Evolutionary conservation across 768 basidiomycete species (phyloP), one percentile per base, ranked within the genome.

Genomic region (Lenzites betulinus): DNA sequence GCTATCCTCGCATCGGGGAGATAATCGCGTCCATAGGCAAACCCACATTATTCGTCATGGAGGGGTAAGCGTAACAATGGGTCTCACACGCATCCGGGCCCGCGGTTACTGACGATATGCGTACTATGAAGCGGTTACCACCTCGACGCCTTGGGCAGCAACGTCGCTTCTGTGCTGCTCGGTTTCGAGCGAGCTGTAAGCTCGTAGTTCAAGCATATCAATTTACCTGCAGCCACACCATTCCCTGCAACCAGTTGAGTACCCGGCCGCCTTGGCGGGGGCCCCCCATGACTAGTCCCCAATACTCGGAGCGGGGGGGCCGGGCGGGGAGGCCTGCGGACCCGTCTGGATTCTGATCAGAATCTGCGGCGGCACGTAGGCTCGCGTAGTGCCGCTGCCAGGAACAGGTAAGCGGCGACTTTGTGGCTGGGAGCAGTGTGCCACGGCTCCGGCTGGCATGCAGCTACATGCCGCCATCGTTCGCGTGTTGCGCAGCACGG

Each of bases 11-110:
- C 23, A 73, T 76, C 28, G 72, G 74, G 15, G 39, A 41, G 35
- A 22, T 64, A 9, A 67, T 74, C 12, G 62, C 64, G 12, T 23
- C 47, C 7, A 16, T 69, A 2, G 39, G 36, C 15, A 60, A 58
- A 36, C 64, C 63, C 5, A 72, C 74, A 11, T 63, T 73, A n/a
- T 76, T 76, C 54, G 64, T 71, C 11, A 70, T 76, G 74, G 74
- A 76, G 56, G 72, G 75, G 74, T 75, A 46, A 23, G 70, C 43
- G 36, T 41, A 18, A 33, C 13, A 48, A 20, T 50, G 26, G 2
- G 9, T 1, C 16, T 16, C 11, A 33, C 30, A 33, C 30, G 6
- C 11, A 33, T 33, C 30, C 25, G 41, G 15, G 15, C 30, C 25
- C 13, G 22, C 51, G 36, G 2, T 39, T 44, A 51, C 33, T 33